These are phyloP conservation scores for Talaromyces sp. DNA, from an alignment of 2,329 filamentous ascomycete species.

Conservation along the genomic window DNA sequence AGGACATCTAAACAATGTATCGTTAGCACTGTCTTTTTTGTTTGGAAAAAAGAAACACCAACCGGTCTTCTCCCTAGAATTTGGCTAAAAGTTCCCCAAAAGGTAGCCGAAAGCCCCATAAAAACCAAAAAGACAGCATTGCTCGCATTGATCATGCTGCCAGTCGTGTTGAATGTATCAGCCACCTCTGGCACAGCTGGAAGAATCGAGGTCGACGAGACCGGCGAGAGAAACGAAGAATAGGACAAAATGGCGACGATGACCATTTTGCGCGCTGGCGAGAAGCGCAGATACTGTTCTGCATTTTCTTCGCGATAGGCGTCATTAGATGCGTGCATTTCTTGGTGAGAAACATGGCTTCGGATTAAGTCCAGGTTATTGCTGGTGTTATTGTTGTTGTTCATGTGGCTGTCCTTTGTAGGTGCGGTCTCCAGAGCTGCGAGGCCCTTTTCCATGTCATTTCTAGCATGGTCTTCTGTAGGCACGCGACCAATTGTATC, in stretches of 20 bases:
- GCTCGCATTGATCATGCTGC: slow-evolving; percentile 64
- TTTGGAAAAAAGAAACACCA: slow-evolving; percentile 21
- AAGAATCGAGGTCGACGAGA: slow-evolving; percentile 68
- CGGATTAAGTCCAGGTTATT: slow-evolving; percentile 25
- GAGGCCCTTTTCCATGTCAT: slow-evolving; percentile 5
- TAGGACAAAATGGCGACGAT: slow-evolving; percentile 68
- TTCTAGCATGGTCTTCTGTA: neutral
- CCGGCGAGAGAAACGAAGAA: slow-evolving; percentile 70
- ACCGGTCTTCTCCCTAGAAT: slow-evolving; percentile 57
- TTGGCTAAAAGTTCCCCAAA: slow-evolving; percentile 69
- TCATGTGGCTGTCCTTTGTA: neutral
- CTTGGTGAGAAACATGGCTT: slow-evolving; percentile 29
- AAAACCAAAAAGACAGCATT: slow-evolving; percentile 72
- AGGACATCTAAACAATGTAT: slow-evolving; percentile 44
- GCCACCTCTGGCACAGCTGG: slow-evolving; percentile 72
- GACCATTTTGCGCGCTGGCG: slow-evolving; percentile 55
- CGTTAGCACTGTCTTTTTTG: neutral
- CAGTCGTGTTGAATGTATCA: slow-evolving; percentile 58
- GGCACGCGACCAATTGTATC: neutral
- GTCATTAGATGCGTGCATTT: slow-evolving; percentile 21
- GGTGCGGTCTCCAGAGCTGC: slow-evolving; percentile 2
- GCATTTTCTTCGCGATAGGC: slow-evolving; percentile 42
- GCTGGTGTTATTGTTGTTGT: slow-evolving; percentile 11
- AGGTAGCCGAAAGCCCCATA: slow-evolving; percentile 65
- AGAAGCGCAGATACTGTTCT: slow-evolving; percentile 60